Base-by-base conservation (phyloP, 78 protist species). In the Dictyostelium purpureum region DNA sequence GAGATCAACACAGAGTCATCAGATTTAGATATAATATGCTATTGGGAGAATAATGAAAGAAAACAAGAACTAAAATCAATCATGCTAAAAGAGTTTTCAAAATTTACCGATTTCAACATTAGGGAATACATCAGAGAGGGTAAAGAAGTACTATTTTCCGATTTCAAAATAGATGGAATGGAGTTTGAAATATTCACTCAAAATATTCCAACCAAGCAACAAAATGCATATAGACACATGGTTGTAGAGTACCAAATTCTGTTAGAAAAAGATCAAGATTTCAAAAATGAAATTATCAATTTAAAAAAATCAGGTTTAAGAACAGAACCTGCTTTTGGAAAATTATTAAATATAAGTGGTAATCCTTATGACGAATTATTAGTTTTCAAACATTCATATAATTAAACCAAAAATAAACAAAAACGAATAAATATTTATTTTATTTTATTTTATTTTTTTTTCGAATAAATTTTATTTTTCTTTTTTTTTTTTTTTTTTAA, bases 301-400 rank as follows among this genome's bases (percentile, higher is more conserved):
- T 63, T 63, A 63, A 63, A 63, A 63, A 31, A 63, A 33, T 11
- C 7, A 16, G 71, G 71, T 63, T 63, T 63, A 63, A 63, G 33
- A 63, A 63, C 71, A 16, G 71, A 63, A 33, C 71, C 71, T 63
- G 71, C 71, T 14, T 63, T 63, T 63, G 71, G 43, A 31, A 63
- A 63, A 63, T 63, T 63, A 63, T 63, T 63, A 63, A 63, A 63
- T 63, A 16, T 63, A 63, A 31, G 43, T 31, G 42, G n/a, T 63
- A 33, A 63, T 63, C 71, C 71, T 14, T 63, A 63, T 3, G 18
- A 28, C 18, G 43, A 63, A 63, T 33, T 63, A 63, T 63, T 63
- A 63, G n/a, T n/a, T n/a, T n/a, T n/a, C n/a, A n/a, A n/a, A n/a
- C n/a, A n/a, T n/a, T n/a, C n/a, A n/a, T n/a, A n/a, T n/a, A n/a